phyloP scores from a whole-genome alignment of 768 basidiomycete species.

The Suillus decipiens region DNA sequence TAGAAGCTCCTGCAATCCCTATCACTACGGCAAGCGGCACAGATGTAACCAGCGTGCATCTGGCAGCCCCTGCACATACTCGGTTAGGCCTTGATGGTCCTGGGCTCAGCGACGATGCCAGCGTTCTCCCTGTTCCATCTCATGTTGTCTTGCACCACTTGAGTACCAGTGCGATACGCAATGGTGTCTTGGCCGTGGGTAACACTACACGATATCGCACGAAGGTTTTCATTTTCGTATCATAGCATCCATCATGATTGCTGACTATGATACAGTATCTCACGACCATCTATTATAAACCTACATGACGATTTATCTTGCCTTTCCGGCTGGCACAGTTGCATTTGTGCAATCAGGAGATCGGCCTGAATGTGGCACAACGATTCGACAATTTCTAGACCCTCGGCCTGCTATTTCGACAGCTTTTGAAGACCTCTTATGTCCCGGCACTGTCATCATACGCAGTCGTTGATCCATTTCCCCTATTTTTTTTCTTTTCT shows the following conservation, averaged over 20 bases:
- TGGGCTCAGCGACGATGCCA: slow-evolving; percentile 80
- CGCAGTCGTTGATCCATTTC: background rate
- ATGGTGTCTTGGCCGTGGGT: slow-evolving; percentile 90
- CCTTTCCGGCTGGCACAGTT: background rate
- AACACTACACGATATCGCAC: slow-evolving; percentile 89
- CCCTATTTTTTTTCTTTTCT: background rate
- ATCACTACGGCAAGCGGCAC: slow-evolving; percentile 42
- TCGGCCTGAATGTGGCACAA: background rate
- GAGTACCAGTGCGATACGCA: slow-evolving; percentile 92
- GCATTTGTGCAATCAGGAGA: background rate
- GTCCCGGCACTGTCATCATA: background rate
- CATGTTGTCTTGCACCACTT: slow-evolving; percentile 95
- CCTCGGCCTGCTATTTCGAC: background rate
- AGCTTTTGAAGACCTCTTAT: background rate
- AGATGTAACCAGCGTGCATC: slow-evolving; percentile 34
- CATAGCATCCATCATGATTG: slow-evolving; percentile 11
- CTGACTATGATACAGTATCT: slow-evolving; percentile 58
- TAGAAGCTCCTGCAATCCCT: slow-evolving; percentile 30
- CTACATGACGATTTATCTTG: slow-evolving; percentile 35
- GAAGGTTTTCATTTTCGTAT: slow-evolving; percentile 57
- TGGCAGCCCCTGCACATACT: slow-evolving; percentile 26
- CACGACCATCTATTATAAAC: slow-evolving; percentile 84
- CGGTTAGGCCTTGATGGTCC: slow-evolving; percentile 38
- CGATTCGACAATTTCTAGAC: background rate
- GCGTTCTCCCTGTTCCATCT: slow-evolving; percentile 88